phyloP scores from a whole-genome alignment of 352 stramenopile genomes.

The Nothophytophthora sp. region DNA sequence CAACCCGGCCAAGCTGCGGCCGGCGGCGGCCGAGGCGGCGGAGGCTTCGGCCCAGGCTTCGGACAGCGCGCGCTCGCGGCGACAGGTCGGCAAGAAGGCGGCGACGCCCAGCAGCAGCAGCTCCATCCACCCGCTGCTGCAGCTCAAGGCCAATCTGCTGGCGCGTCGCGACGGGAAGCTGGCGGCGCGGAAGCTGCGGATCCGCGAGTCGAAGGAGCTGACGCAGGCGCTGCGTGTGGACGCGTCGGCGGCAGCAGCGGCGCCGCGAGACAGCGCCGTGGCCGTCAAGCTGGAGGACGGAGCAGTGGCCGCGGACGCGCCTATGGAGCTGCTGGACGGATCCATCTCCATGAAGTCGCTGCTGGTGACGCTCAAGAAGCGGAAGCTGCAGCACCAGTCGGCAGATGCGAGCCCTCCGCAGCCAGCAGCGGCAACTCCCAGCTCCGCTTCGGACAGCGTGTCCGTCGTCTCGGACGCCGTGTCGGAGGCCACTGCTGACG shows the following conservation, averaged over 20 bases:
- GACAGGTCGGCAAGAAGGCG: no score
- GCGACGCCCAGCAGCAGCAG: no score
- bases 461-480: no score
- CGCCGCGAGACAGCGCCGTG: neutral
- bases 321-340: slow-evolving; percentile 25
- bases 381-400: slow-evolving; percentile 35
- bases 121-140: no score
- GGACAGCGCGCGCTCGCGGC: no score
- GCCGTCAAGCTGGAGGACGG: slow-evolving; percentile 8
- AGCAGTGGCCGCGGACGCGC: slow-evolving; percentile 7
- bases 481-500: no score
- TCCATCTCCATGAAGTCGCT: slow-evolving; percentile 75
- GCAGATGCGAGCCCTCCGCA: neutral
- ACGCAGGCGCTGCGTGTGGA: slow-evolving; percentile 39
- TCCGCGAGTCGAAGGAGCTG: slow-evolving; percentile 9
- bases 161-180: no score
- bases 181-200: slow-evolving; percentile 14
- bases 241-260: slow-evolving; percentile 4
- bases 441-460: no score
- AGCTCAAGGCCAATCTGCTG: no score
- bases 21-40: no score
- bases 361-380: slow-evolving; percentile 69
- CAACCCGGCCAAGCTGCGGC: slow-evolving; percentile 29
- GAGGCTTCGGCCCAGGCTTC: no score
- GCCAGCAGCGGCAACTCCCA: no score